Conservation (phyloP, 2,329 filamentous ascomycete genomes). For the Exophiala spinifera region DNA sequence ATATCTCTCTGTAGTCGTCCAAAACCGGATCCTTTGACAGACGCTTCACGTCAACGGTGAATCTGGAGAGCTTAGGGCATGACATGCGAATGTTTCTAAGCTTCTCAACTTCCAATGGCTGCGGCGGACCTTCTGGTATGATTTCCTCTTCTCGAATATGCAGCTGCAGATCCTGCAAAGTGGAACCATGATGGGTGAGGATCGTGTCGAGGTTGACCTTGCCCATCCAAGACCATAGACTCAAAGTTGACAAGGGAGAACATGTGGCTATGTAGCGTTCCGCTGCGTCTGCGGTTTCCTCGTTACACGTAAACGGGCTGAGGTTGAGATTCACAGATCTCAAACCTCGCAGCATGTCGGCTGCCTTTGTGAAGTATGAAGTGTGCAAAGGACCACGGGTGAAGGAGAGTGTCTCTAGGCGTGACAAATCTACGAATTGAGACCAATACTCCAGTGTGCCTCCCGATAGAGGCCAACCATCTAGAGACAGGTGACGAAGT, state of each 20-base stretch:
- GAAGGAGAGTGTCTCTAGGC: conserved; percentile 19
- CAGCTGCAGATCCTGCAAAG: conserved; percentile 18
- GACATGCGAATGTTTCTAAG: conserved; percentile 11
- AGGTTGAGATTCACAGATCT: conserved; percentile 23
- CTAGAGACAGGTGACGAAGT: conserved; percentile 19
- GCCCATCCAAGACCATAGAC: conserved; percentile 26
- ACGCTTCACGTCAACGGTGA: conserved; percentile 22
- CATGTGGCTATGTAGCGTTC: conserved; percentile 19
- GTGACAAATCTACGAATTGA: conserved; percentile 10
- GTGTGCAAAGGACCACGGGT: conserved; percentile 11
- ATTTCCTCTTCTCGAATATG: conserved; percentile 20
- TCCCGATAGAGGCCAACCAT: conserved; percentile 18
- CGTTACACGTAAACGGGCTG: not conserved
- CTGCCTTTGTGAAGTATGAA: conserved; percentile 18
- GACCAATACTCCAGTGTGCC: conserved; percentile 17
- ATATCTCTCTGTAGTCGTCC: conserved; percentile 11
- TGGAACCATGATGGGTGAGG: conserved; percentile 18
- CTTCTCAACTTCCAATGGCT: conserved; percentile 11
- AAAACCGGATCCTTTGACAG: conserved; percentile 2
- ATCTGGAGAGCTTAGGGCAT: conserved; percentile 15
- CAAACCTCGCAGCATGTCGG: conserved; percentile 12
- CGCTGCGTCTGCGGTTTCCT: conserved; percentile 2
- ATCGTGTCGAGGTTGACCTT: conserved; percentile 15
- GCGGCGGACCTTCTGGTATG: not conserved
- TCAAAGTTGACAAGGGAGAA: conserved; percentile 15